Conservation (phyloP, 768 basidiomycete species). For the Tephrocybe sp. region DNA sequence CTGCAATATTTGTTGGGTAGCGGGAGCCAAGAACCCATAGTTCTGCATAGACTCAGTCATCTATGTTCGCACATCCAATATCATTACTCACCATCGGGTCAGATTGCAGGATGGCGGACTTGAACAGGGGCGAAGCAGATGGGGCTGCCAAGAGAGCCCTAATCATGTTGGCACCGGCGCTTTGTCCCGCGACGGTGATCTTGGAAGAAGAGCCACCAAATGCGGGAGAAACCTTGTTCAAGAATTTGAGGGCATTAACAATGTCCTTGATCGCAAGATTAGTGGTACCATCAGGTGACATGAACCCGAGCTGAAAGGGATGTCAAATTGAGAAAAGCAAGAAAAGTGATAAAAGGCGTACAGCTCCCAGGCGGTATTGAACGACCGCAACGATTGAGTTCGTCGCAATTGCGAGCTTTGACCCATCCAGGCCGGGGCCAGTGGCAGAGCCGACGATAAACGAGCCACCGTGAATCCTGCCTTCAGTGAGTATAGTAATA, state of each 20-base stretch:
- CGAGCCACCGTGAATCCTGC: slow-evolving; percentile 87
- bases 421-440: slow-evolving; percentile 74
- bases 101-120: slow-evolving; percentile 79
- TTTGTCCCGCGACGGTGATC: slow-evolving; percentile 82
- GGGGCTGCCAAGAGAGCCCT: slow-evolving; percentile 75
- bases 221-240: slow-evolving; percentile 53
- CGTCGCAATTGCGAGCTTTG: slow-evolving; percentile 66
- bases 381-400: slow-evolving; percentile 78
- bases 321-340: slow-evolving; percentile 7
- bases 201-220: slow-evolving; percentile 68
- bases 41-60: slow-evolving; percentile 40
- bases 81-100: slow-evolving; percentile 72
- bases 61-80: not conserved
- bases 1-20: slow-evolving; percentile 56
- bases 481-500: not conserved
- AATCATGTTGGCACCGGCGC: slow-evolving; percentile 77
- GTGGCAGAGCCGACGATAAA: slow-evolving; percentile 72
- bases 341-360: slow-evolving; percentile 34
- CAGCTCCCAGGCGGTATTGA: slow-evolving; percentile 82
- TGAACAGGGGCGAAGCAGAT: slow-evolving; percentile 69
- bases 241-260: slow-evolving; percentile 63
- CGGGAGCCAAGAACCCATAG: slow-evolving; percentile 64
- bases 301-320: slow-evolving; percentile 61
- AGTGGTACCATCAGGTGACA: slow-evolving; percentile 67
- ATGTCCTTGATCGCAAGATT: slow-evolving; percentile 75